These are phyloP conservation scores for Phyllosticta ampelicida DNA, from an alignment of 2,329 filamentous ascomycete genomes.

Conservation along the genomic window DNA sequence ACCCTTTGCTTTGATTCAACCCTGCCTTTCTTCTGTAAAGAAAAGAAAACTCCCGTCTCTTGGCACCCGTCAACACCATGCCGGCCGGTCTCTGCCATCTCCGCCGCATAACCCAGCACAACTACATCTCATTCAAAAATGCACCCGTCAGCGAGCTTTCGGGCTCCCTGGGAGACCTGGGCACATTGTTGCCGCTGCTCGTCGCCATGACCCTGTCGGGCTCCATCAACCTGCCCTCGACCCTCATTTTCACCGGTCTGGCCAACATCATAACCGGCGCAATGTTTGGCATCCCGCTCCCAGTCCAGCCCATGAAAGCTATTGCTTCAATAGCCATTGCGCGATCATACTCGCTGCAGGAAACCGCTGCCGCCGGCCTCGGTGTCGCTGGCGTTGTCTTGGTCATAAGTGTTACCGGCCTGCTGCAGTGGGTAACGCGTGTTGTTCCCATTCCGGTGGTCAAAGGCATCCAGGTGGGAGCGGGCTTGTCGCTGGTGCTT, in stretches of 20 bases:
- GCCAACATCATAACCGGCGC: slow-evolving; percentile 78
- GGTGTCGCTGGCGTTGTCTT: slow-evolving; percentile 66
- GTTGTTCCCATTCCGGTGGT: slow-evolving; percentile 77
- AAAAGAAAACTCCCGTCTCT: background rate
- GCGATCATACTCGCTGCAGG: slow-evolving; percentile 51
- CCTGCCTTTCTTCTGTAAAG: background rate
- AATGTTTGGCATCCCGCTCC: slow-evolving; percentile 77
- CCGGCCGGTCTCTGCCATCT: slow-evolving; percentile 14
- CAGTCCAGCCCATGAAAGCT: slow-evolving; percentile 83
- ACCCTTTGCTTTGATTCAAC: background rate
- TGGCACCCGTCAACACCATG: background rate
- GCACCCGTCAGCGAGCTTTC: slow-evolving; percentile 67
- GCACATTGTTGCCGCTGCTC: slow-evolving; percentile 80
- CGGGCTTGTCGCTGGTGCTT: slow-evolving; percentile 71
- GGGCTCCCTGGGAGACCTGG: slow-evolving; percentile 78
- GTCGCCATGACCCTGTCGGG: slow-evolving; percentile 70
- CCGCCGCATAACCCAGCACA: slow-evolving; percentile 31
- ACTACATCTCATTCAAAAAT: slow-evolving; percentile 44
- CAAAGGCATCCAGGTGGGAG: slow-evolving; percentile 90
- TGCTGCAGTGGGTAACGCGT: slow-evolving; percentile 63
- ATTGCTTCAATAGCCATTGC: slow-evolving; percentile 85
- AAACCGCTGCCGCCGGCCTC: slow-evolving; percentile 74
- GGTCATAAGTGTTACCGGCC: slow-evolving; percentile 65
- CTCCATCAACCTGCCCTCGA: slow-evolving; percentile 72
- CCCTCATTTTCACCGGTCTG: slow-evolving; percentile 76